These are phyloP conservation scores for Boletellus ananiceps DNA, from an alignment of 768 basidiomycete genomes.

Conservation along the genomic window DNA sequence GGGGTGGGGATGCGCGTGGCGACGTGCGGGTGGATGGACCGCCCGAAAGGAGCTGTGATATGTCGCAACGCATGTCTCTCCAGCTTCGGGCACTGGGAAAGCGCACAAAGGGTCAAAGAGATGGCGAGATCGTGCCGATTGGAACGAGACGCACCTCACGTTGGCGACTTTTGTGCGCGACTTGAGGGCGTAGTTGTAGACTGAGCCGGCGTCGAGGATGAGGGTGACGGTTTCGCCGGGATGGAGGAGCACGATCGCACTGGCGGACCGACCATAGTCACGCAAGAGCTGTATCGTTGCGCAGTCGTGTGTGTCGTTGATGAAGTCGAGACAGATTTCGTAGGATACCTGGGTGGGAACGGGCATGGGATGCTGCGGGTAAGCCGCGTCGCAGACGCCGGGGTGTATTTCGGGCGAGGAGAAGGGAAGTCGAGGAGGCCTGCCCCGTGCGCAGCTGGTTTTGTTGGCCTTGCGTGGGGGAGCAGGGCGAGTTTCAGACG, in stretches of 20 bases:
- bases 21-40: slow-evolving; percentile 29
- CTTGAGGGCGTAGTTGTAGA: slow-evolving; percentile 69
- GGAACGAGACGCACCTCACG: slow-evolving; percentile 50
- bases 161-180: slow-evolving; percentile 60
- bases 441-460: slow-evolving; percentile 27
- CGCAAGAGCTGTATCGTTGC: slow-evolving; percentile 60
- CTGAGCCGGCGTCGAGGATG: slow-evolving; percentile 62
- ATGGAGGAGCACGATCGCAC: slow-evolving; percentile 51
- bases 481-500: slow-evolving; percentile 26
- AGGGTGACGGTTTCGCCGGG: slow-evolving; percentile 63
- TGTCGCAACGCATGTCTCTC: slow-evolving; percentile 57
- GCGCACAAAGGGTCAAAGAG: slow-evolving; percentile 1
- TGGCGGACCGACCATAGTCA: slow-evolving; percentile 56
- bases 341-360: slow-evolving; percentile 48
- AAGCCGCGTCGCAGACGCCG: slow-evolving; percentile 34
- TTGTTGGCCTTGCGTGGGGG: slow-evolving; percentile 32
- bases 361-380: slow-evolving; percentile 43
- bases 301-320: slow-evolving; percentile 62
- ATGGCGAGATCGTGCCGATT: not conserved
- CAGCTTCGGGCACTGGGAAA: slow-evolving; percentile 56
- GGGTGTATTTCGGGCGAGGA: slow-evolving; percentile 13
- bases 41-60: slow-evolving; percentile 56
- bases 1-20: slow-evolving; percentile 31
- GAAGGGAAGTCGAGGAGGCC: slow-evolving; percentile 16
- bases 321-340: slow-evolving; percentile 65